Base-by-base conservation (phyloP, 2,329 filamentous ascomycete genomes). In the Paracoccidioides brasiliensis region DNA sequence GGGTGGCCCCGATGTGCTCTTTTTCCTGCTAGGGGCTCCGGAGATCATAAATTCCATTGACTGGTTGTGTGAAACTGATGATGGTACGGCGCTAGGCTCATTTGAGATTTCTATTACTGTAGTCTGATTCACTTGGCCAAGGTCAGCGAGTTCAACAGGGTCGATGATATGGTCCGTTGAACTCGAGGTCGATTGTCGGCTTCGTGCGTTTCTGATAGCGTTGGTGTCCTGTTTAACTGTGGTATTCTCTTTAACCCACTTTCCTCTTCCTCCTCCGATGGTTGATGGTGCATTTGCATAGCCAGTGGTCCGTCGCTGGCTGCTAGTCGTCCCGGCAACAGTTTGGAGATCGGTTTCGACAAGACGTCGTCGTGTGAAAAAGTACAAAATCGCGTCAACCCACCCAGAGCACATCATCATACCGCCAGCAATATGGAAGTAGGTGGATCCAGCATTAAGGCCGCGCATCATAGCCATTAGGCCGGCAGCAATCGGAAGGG, bases 401-500 rank as follows among this genome's bases (percentile, higher is more conserved):
- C 79, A 76, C 22, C 80, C 80, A 55, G 79, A 81, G 35, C 74
- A 78, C 2, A 78, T 78, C 57, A 82, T 78, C 61, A 82, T 70
- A 5, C 77, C 72, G 40, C 78, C 80, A 0, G 77, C 73, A 33
- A 78, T 68, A 60, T 75, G 77, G 53, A 79, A 74, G 57, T 75
- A 75, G 14, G 71, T 71, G 2, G 69, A 53, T 28, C 61, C 67
- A 2, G 70, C 67, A 1, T 57, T 60, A 14, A 64, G 56, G 15
- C 67, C 66, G 40, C 65, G 64, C 5, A 69, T 69, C 2, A 67
- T 66, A 28, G 69, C 66, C 72, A 74, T 74, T 43, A 71, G 70
- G 30, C 70, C 71, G 3, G 70, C 71, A 3, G 81, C 82, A 8
- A 80, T 74, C 2, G 84, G 84, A 38, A 89, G 74, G 56, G 84